Percentiles rank a stretch among this genome's conserved stretches.
Conservation (phyloP, 2,329 filamentous ascomycete genomes). For the Grosmannia serpens region DNA sequence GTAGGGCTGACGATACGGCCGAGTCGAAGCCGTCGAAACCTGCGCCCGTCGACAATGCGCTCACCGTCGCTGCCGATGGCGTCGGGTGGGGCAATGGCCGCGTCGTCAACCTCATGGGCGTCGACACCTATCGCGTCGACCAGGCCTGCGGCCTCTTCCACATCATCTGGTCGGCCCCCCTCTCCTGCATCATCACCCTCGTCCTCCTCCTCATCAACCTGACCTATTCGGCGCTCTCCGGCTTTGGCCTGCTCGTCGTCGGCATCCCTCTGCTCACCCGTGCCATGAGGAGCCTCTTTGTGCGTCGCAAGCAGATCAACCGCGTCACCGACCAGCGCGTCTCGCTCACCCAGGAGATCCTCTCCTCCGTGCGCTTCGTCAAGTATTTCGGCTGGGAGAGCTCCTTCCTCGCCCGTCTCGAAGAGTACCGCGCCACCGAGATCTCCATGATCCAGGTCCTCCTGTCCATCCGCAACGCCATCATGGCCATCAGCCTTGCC, state of each 20-base stretch:
- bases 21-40: slow-evolving; percentile 25
- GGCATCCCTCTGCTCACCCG: slow-evolving; percentile 66
- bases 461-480: slow-evolving; percentile 70
- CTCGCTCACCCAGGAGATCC: slow-evolving; percentile 80
- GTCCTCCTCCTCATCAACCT: slow-evolving; percentile 75
- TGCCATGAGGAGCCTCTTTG: slow-evolving; percentile 67
- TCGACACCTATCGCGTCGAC: slow-evolving; percentile 87
- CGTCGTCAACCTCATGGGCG: slow-evolving; percentile 88
- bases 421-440: slow-evolving; percentile 62
- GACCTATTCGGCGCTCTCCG: slow-evolving; percentile 78
- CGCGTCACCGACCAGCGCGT: slow-evolving; percentile 89
- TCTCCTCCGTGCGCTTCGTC: slow-evolving; percentile 85
- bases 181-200: slow-evolving; percentile 68
- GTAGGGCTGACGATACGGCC: background rate
- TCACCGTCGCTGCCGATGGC: slow-evolving; percentile 42
- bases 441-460: slow-evolving; percentile 76
- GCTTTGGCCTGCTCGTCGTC: slow-evolving; percentile 71
- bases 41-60: slow-evolving; percentile 14
- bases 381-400: slow-evolving; percentile 96
- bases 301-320: slow-evolving; percentile 70
- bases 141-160: slow-evolving; percentile 84
- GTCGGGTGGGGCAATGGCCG: slow-evolving; percentile 86
- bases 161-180: slow-evolving; percentile 76
- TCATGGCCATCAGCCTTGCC: slow-evolving; percentile 74
- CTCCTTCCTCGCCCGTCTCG: slow-evolving; percentile 68